These are phyloP conservation scores for Elaeis oleifera DNA, from an alignment of 202 grass and related monocot species.

Conservation along the genomic window DNA sequence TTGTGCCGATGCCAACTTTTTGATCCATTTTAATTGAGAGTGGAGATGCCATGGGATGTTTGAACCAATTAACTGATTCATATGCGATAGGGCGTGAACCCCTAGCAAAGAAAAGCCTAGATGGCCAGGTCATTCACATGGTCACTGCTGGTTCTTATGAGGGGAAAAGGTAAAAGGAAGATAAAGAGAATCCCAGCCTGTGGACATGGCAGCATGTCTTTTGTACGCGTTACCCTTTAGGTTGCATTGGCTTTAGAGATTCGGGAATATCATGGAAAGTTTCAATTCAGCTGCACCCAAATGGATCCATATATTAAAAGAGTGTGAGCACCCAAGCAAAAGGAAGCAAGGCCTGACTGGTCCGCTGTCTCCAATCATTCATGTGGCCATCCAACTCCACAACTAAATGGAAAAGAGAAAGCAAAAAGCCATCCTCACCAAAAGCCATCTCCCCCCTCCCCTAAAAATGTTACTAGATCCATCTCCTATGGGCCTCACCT, in stretches of 20 bases:
- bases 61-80: background rate
- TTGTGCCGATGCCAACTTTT: background rate
- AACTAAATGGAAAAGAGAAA: conserved; percentile 3
- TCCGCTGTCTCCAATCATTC: background rate
- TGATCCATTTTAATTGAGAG: no score
- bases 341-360: background rate
- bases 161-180: background rate
- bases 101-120: background rate
- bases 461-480: background rate
- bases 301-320: background rate
- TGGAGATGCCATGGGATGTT: no score
- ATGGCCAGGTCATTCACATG: background rate
- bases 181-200: background rate
- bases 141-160: background rate
- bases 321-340: background rate
- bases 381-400: conserved; percentile 4
- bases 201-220: background rate
- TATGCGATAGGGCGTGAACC: background rate
- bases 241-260: conserved; percentile 1
- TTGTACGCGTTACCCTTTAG: background rate
- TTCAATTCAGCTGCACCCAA: conserved; percentile 5
- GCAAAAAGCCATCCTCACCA: background rate
- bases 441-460: background rate
- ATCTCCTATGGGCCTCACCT: no score
- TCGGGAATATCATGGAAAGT: background rate